Base-by-base conservation (phyloP, 2,329 filamentous ascomycete species). In the Colletotrichum paranaense region DNA sequence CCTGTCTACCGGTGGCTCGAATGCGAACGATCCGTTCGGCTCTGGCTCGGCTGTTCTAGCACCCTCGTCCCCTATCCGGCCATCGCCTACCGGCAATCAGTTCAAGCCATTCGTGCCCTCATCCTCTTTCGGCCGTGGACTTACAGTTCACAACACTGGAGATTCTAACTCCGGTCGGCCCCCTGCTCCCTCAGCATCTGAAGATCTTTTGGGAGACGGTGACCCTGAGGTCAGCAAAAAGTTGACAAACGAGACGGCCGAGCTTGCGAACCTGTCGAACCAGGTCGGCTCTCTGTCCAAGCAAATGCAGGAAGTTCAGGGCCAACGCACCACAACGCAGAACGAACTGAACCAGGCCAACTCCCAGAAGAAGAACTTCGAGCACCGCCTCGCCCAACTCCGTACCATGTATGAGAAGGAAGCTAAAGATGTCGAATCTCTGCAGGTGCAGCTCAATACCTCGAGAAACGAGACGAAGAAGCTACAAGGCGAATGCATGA, bases 21-120 rank as follows among this genome's bases (percentile, higher is more conserved):
- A 79, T 80, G 87, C 82, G 66, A 89, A 83, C 77, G 92, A 94
- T 77, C 91, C 92, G 0, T 94, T 94, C 76, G 84, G 83, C 7
- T 85, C 86, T 46, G 89, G 88, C 49, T 82, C 82, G 67, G 86
- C 81, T 77, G 84, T 81, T 63, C 80, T 84, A 62, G 82, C 82
- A 22, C 83, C 91, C 62, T 84, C 90, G 77, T 91, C 92, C 78
- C 86, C 86, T 78, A 80, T 88, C 79, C 85, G 85, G 80, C 80
- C 87, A 70, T 82, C 89, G 67, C 79, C 86, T 58, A 81, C 86
- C 64, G 76, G 84, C 76, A 80, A 85, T 22, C 88, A 88, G 1
- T 98, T 98, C 85, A 97, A 95, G 84, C 95, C 95, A 1, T 99
- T 99, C 82, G 85, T 97, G 57, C 97, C 97, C 0, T 95, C 95